Percentiles rank a stretch among this genome's conserved stretches.
Evolutionary conservation across 2,329 filamentous ascomycete genomes (phyloP).

Genomic region (Pseudogymnoascus sp.): DNA sequence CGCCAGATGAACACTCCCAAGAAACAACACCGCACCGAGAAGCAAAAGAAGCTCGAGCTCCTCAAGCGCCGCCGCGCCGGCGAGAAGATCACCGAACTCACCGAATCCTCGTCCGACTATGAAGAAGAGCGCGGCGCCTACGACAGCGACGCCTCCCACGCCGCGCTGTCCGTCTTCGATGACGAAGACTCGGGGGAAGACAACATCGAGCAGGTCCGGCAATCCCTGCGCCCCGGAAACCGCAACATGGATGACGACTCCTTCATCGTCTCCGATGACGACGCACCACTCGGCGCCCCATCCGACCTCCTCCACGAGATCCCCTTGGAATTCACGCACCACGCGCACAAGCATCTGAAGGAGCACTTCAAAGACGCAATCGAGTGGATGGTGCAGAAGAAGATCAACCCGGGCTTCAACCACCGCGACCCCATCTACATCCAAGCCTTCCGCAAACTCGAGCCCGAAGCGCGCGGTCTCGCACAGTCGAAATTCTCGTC

Average conservation of each 20-base stretch:
- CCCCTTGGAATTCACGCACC: slow-evolving; percentile 60
- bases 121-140: slow-evolving; percentile 14
- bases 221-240: slow-evolving; percentile 11
- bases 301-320: slow-evolving; percentile 40
- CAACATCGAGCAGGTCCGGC: slow-evolving; percentile 13
- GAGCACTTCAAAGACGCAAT: slow-evolving; percentile 67
- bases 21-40: slow-evolving; percentile 30
- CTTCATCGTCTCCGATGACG: slow-evolving; percentile 56
- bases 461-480: slow-evolving; percentile 61
- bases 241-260: slow-evolving; percentile 33
- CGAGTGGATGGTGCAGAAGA: slow-evolving; percentile 76
- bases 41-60: slow-evolving; percentile 35
- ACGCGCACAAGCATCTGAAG: slow-evolving; percentile 58
- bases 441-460: slow-evolving; percentile 62
- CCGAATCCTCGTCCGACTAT: slow-evolving; percentile 25
- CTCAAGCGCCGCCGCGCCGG: slow-evolving; percentile 33
- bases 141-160: slow-evolving; percentile 15
- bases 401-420: slow-evolving; percentile 63
- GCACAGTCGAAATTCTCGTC: slow-evolving; percentile 65
- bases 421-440: slow-evolving; percentile 55
- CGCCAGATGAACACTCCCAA: not conserved
- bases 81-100: slow-evolving; percentile 32
- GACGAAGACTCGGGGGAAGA: slow-evolving; percentile 42
- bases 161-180: slow-evolving; percentile 43
- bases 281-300: slow-evolving; percentile 47